Percentiles rank a stretch among this genome's conserved stretches.
These are phyloP conservation scores for Evansstolkia leycettana DNA, from an alignment of 495 filamentous ascomycete species.

Conservation along the genomic window DNA sequence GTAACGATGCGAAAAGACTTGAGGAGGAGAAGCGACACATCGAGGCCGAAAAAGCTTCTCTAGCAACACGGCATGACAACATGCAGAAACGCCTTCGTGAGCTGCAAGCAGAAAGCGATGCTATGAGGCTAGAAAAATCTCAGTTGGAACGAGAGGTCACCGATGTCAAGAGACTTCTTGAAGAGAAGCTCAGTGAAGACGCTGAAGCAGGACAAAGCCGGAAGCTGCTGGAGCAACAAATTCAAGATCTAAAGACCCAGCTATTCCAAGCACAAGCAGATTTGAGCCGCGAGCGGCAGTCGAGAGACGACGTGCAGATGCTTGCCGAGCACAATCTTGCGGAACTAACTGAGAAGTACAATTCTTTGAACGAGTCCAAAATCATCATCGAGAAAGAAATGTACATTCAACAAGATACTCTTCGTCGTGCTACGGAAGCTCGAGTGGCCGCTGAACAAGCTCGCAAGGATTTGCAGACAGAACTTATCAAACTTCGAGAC, in stretches of 20 bases:
- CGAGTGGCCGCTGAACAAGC: slow-evolving; percentile 67
- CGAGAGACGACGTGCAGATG: slow-evolving; percentile 88
- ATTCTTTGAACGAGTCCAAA: slow-evolving; percentile 85
- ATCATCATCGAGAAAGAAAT: slow-evolving; percentile 98
- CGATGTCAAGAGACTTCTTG: slow-evolving; percentile 75
- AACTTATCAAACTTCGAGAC: slow-evolving; percentile 70
- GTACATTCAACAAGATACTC: slow-evolving; percentile 90
- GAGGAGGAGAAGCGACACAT: slow-evolving; percentile 65
- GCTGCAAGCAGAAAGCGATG: slow-evolving; percentile 76
- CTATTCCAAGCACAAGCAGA: slow-evolving; percentile 78
- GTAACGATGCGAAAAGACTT: slow-evolving; percentile 66
- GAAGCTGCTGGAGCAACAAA: slow-evolving; percentile 76
- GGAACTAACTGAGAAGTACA: slow-evolving; percentile 70
- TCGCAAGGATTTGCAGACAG: slow-evolving; percentile 76
- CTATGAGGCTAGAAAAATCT: slow-evolving; percentile 68
- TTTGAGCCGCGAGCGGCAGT: slow-evolving; percentile 83
- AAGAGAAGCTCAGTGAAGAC: slow-evolving; percentile 82
- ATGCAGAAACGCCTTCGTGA: slow-evolving; percentile 68
- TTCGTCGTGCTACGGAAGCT: slow-evolving; percentile 77
- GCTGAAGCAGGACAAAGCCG: slow-evolving; percentile 74
- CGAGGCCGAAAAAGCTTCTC: slow-evolving; percentile 58
- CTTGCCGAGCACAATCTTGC: slow-evolving; percentile 81
- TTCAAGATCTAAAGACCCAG: slow-evolving; percentile 73
- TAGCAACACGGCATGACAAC: slow-evolving; percentile 67
- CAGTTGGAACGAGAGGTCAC: slow-evolving; percentile 80